phyloP scores from a whole-genome alignment of 192 early-diverging fungal genomes.

The Rhizoclosmatium globosum region DNA sequence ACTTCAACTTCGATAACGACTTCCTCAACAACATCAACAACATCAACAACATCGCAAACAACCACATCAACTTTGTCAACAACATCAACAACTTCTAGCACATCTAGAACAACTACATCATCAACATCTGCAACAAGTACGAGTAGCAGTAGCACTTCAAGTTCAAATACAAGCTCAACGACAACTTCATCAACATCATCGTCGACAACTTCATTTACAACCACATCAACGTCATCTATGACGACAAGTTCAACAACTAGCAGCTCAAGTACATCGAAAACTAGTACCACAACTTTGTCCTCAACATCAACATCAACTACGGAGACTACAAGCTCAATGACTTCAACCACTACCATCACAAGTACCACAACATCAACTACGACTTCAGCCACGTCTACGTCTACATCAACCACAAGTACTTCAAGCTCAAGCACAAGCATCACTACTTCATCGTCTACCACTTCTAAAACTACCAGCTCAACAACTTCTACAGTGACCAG shows the following conservation, averaged over 20 bases:
- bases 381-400: background rate
- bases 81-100: background rate
- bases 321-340: background rate
- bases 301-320: background rate
- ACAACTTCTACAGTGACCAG: background rate
- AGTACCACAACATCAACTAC: constrained; percentile 1
- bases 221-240: background rate
- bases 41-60: background rate
- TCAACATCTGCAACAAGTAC: background rate
- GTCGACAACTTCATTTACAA: background rate
- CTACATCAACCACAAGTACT: background rate
- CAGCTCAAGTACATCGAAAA: background rate
- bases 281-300: background rate
- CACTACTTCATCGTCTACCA: background rate
- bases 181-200: background rate
- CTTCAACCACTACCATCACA: background rate
- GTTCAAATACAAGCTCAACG: background rate
- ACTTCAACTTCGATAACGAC: background rate
- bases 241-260: background rate
- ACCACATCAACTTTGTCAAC: background rate
- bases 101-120: background rate
- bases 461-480: background rate
- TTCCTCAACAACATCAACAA: background rate
- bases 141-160: background rate
- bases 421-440: background rate